These are phyloP conservation scores for Trichoderma gamsii DNA, from an alignment of 495 filamentous ascomycete species.

Conservation along the genomic window DNA sequence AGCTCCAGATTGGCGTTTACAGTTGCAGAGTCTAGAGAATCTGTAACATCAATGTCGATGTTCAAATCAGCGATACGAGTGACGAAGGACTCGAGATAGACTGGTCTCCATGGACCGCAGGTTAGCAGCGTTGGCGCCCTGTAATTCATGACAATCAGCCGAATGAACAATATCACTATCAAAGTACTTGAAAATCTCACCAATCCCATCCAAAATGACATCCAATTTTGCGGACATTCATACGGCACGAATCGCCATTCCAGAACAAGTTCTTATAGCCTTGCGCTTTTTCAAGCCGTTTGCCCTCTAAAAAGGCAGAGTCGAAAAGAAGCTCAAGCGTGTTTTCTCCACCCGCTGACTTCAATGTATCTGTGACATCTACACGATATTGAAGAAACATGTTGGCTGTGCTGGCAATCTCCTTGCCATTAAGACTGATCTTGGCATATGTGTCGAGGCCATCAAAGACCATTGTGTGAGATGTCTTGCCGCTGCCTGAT, in stretches of 20 bases:
- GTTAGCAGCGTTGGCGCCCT: conserved; percentile 68
- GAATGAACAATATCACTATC: background rate
- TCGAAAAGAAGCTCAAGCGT: conserved; percentile 33
- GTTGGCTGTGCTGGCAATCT: conserved; percentile 52
- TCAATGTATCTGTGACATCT: conserved; percentile 36
- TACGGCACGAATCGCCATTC: conserved; percentile 55
- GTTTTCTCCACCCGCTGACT: conserved; percentile 27
- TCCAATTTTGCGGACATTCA: conserved; percentile 60
- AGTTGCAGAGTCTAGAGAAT: conserved; percentile 25
- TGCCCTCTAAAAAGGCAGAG: conserved; percentile 31
- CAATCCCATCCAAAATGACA: conserved; percentile 85
- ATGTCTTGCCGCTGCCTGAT: conserved; percentile 31
- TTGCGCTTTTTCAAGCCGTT: conserved; percentile 29
- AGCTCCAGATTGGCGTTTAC: conserved; percentile 46
- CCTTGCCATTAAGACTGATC: conserved; percentile 49
- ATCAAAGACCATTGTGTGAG: conserved; percentile 51
- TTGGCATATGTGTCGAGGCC: conserved; percentile 62
- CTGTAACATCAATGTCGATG: conserved; percentile 47
- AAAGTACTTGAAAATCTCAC: conserved; percentile 22
- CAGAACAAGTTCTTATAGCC: conserved; percentile 33
- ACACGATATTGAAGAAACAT: conserved; percentile 52
- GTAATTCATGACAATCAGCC: conserved; percentile 51
- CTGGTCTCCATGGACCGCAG: conserved; percentile 64
- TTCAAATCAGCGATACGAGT: conserved; percentile 51
- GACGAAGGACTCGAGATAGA: conserved; percentile 54